phyloP scores from a whole-genome alignment of 306 rosid genomes.

The Sindora glabra region DNA sequence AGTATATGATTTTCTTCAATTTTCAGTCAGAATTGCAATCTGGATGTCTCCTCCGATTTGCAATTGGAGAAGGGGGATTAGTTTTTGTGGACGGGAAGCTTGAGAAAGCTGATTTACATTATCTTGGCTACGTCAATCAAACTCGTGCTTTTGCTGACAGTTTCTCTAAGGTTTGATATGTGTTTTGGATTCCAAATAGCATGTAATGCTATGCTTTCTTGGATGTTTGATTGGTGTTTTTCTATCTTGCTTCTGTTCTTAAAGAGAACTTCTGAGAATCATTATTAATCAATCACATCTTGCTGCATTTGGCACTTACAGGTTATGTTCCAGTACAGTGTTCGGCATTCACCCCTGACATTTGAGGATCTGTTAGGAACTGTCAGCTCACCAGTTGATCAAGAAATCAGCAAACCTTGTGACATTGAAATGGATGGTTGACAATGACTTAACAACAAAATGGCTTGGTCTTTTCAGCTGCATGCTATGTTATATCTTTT shows the following conservation, averaged over 20 bases:
- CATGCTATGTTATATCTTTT: background rate
- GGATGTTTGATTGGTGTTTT: too few species aligned
- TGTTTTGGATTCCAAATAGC: too few species aligned
- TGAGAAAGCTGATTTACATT: constrained; percentile 71
- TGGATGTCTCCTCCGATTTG: constrained; percentile 72
- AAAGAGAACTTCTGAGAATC: too few species aligned
- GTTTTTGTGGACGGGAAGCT: constrained; percentile 66
- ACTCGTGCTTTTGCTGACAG: constrained; percentile 93
- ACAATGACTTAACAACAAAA: constrained; percentile 1
- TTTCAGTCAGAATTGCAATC: constrained; percentile 57
- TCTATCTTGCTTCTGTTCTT: too few species aligned
- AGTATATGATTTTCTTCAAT: constrained; percentile 8
- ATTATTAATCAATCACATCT: too few species aligned
- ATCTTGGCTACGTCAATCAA: constrained; percentile 57
- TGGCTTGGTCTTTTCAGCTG: background rate
- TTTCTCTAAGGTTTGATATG: constrained; percentile 91
- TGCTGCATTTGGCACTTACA: constrained; percentile 28
- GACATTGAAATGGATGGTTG: constrained; percentile 69
- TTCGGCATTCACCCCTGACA: constrained; percentile 63
- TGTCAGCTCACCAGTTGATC: constrained; percentile 34
- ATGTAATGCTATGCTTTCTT: too few species aligned
- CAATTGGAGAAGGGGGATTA: constrained; percentile 71
- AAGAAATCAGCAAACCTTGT: constrained; percentile 24
- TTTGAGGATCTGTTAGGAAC: constrained; percentile 59
- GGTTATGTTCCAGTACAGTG: constrained; percentile 77